A percentile compares a stretch with the other conserved stretches of the same genome.
Conservation (phyloP, 176 grass and related monocot genomes). For the Rhipidocladum racemiflorum region DNA sequence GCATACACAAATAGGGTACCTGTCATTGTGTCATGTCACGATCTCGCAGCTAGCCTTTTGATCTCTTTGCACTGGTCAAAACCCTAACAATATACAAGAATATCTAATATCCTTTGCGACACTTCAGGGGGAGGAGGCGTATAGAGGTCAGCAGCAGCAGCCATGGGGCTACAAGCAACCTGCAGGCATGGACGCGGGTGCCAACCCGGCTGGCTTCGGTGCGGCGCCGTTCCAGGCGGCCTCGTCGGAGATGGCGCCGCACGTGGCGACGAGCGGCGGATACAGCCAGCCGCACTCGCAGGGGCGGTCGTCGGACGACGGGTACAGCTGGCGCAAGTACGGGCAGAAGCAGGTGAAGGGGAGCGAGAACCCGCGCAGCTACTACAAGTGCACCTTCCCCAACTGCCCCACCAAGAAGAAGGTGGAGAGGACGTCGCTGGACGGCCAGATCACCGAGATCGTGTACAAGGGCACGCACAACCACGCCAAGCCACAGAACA, state of each 20-base stretch:
- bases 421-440: conserved; percentile 77
- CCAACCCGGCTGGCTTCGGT: conserved; percentile 26
- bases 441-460: conserved; percentile 96
- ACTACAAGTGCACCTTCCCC: conserved; percentile 96
- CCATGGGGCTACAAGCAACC: conserved; percentile 42
- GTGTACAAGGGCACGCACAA: conserved; percentile 95
- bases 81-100: background rate
- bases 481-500: conserved; percentile 72
- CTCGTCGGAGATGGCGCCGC: conserved; percentile 35
- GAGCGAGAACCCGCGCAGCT: conserved; percentile 95
- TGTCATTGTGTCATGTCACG: background rate
- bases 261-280: conserved; percentile 9
- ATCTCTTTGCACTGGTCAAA: conserved; percentile 14
- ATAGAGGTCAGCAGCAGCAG: conserved; percentile 37
- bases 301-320: conserved; percentile 71
- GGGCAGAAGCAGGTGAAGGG: conserved; percentile 98
- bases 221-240: conserved; percentile 35
- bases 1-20: background rate
- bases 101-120: conserved; percentile 22
- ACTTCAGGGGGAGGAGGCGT: conserved; percentile 38
- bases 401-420: conserved; percentile 97
- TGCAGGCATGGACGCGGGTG: conserved; percentile 35
- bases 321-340: conserved; percentile 98
- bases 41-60: conserved; percentile 13
- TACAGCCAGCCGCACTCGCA: conserved; percentile 31